Conservation (phyloP, 208 protist species). For the Angomonas deanei region DNA sequence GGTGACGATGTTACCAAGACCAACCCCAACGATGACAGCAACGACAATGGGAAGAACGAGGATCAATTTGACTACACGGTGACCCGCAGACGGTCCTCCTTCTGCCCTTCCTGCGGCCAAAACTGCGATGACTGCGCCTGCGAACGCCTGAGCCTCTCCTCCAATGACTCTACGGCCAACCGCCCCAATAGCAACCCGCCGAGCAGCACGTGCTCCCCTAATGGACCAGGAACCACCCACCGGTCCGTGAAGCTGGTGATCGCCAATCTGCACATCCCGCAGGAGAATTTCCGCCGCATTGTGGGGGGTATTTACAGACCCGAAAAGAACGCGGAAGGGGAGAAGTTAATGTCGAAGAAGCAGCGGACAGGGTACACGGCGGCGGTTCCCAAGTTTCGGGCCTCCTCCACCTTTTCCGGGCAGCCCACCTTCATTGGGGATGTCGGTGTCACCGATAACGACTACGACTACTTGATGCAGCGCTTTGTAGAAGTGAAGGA, state of each 20-base stretch:
- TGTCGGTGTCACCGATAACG: conserved; percentile 56
- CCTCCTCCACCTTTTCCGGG: conserved; percentile 16
- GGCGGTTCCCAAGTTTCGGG: not conserved
- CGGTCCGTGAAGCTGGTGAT: conserved; percentile 46
- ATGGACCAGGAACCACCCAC: not conserved
- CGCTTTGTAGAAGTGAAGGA: conserved; percentile 41
- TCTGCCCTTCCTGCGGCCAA: not conserved
- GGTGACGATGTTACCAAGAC: not conserved
- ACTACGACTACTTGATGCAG: conserved; percentile 46
- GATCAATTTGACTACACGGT: no score
- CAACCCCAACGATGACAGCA: not conserved
- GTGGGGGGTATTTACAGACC: conserved; percentile 5
- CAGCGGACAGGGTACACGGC: not conserved
- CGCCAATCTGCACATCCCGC: conserved; percentile 58
- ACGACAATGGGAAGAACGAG: not conserved
- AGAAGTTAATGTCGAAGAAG: not conserved
- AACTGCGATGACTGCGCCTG: not conserved
- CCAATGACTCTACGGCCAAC: not conserved
- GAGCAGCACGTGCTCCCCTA: not conserved
- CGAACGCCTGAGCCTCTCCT: not conserved
- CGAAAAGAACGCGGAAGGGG: conserved; percentile 17
- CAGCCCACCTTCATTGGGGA: conserved; percentile 68
- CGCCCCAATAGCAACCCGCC: not conserved
- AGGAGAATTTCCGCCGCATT: conserved; percentile 24
- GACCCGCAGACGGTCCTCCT: not conserved